Evolutionary conservation across 139 green algal species (phyloP).

Genomic region (Marvania coccoides): DNA sequence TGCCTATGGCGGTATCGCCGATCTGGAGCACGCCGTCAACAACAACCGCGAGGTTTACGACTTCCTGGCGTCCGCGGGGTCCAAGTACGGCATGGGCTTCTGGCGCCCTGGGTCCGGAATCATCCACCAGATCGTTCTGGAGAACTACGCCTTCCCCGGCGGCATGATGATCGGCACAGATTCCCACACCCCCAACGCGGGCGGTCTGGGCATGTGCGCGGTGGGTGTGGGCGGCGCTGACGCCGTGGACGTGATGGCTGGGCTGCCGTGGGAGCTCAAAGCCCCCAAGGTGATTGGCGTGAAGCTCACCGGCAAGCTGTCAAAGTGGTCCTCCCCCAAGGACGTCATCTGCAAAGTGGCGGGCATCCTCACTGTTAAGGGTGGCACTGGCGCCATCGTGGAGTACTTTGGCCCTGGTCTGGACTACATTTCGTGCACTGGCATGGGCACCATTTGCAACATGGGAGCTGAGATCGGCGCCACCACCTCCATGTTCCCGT

Average conservation of each 20-base stretch:
- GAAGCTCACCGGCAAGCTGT: constrained; percentile 81
- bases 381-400: constrained; percentile 88
- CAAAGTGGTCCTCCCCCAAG: constrained; percentile 86
- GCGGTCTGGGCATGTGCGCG: constrained; percentile 82
- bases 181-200: constrained; percentile 91
- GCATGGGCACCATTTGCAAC: constrained; percentile 97
- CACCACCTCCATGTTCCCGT: constrained; percentile 94
- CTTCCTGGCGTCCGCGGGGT: constrained; percentile 80
- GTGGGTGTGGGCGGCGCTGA: constrained; percentile 89
- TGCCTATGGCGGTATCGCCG: not conserved
- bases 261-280: constrained; percentile 96
- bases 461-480: constrained; percentile 96
- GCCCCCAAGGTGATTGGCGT: constrained; percentile 87
- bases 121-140: constrained; percentile 95
- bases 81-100: constrained; percentile 94
- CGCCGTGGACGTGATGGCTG: constrained; percentile 95
- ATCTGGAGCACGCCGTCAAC: not conserved
- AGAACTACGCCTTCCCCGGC: constrained; percentile 93
- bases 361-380: constrained; percentile 92
- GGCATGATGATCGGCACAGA: constrained; percentile 95
- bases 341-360: constrained; percentile 94
- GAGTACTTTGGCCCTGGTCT: constrained; percentile 91
- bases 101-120: constrained; percentile 90
- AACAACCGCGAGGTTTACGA: constrained; percentile 93
- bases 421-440: constrained; percentile 85